These are phyloP conservation scores for Cucurbita moschata DNA, from an alignment of 306 rosid genomes.

Conservation along the genomic window DNA sequence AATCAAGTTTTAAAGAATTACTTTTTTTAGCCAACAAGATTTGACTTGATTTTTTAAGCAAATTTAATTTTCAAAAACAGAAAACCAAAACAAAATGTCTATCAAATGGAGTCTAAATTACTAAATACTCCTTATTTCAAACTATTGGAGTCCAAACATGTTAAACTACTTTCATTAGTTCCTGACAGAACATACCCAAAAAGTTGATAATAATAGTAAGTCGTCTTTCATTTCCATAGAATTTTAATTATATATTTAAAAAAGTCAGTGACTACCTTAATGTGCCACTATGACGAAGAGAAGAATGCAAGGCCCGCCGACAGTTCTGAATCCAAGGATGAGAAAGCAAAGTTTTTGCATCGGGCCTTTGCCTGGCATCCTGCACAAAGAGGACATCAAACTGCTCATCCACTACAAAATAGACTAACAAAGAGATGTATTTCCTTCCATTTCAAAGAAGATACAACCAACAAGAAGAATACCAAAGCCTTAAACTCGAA, in stretches of 20 bases:
- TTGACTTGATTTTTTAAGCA: background rate
- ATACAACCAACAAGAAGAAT: background rate
- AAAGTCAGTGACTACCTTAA: conserved; percentile 36
- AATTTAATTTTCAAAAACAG: no score
- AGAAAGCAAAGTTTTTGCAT: conserved; percentile 87
- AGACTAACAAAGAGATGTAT: background rate
- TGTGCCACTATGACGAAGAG: conserved; percentile 90
- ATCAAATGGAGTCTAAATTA: no score
- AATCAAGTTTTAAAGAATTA: no score
- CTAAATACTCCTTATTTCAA: no score
- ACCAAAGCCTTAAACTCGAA: background rate
- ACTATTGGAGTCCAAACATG: no score
- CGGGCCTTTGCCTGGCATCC: conserved; percentile 99
- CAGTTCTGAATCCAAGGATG: conserved; percentile 91
- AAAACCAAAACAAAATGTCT: no score
- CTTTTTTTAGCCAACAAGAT: background rate
- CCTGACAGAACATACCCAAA: no score
- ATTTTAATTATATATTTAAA: background rate
- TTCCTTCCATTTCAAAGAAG: background rate
- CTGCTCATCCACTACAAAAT: background rate
- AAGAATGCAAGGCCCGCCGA: conserved; percentile 73
- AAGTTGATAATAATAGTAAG: no score
- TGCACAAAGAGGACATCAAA: conserved; percentile 22
- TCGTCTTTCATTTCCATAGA: background rate
- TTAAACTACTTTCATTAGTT: no score